Evolutionary conservation across 345 rosid species (phyloP), one percentile per base, ranked within the genome.

Genomic region (Citropsis articulata): DNA sequence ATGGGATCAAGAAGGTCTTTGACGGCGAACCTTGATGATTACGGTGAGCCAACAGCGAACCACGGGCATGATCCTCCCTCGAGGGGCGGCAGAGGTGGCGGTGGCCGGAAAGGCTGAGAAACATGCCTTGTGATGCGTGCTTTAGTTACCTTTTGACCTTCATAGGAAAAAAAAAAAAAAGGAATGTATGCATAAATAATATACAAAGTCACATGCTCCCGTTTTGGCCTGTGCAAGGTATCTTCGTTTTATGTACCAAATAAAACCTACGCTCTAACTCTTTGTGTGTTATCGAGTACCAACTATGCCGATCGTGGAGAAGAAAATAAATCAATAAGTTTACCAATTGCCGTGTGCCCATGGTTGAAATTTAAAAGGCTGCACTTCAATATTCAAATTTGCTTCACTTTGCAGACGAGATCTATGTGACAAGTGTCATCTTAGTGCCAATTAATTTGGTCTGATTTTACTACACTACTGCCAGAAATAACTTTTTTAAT

Each of bases 51-150:
- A 21, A 27, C 87, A 0, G 92, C 97, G 0, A 93, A 89, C 82
- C 85, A 7, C n/a, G 86, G 86, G 65, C 94, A 90, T 28, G 88
- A 89, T 71, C 98, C 91, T 73, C 88, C 90, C 4, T 64, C 75
- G 25, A 73, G 66, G 31, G 33, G n/a, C 63, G 80, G 62, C 68
- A 75, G 79, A 30, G 79, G 64, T 0, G 78, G 80, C 35, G 75
- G 82, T 7, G 69, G 89, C 70, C 85, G 86, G 4, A 81, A 56
- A 85, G 86, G 90, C 72, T 77, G 79, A 84, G 30, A 13, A 19
- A 1, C 14, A 19, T 71, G 72, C 35, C 38, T 7, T 4, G 18
- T 45, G 50, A 45, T 5, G 25, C 13, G 25, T 36, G 42, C 22
- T 73, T 8, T 13, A 45, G 3, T 45, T 3, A 13, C 31, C 7